Conservation (phyloP, 495 filamentous ascomycete species). For the Rhizodiscina lignyota region DNA sequence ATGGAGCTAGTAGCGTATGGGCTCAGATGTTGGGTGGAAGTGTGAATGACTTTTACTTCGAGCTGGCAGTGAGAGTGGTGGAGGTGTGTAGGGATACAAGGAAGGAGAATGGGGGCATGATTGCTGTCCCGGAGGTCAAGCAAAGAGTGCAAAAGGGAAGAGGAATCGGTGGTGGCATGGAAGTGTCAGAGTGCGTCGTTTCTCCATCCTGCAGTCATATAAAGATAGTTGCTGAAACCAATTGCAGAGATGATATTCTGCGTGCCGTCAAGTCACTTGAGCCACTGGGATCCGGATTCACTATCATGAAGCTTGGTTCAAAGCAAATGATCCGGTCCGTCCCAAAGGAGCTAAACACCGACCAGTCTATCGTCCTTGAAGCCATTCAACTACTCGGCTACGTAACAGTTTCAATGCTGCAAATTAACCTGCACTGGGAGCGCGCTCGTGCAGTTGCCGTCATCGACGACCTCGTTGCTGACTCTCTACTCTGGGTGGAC, state of each 20-base stretch:
- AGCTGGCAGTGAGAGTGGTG: conserved; percentile 82
- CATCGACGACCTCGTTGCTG: conserved; percentile 76
- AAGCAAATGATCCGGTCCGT: conserved; percentile 82
- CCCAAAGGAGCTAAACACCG: conserved; percentile 89
- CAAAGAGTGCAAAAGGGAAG: conserved; percentile 52
- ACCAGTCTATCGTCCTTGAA: conserved; percentile 85
- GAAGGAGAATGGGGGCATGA: conserved; percentile 80
- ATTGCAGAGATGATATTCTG: conserved; percentile 80
- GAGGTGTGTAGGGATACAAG: conserved; percentile 81
- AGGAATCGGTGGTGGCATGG: conserved; percentile 55
- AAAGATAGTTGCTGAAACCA: conserved; percentile 1
- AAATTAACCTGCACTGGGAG: conserved; percentile 79
- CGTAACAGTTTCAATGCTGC: conserved; percentile 81
- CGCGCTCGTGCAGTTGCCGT: conserved; percentile 71
- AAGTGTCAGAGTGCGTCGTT: conserved; percentile 45
- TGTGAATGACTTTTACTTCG: conserved; percentile 98
- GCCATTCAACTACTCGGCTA: conserved; percentile 73
- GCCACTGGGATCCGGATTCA: conserved; percentile 77
- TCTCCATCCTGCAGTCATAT: conserved; percentile 1
- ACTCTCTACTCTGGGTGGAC: conserved; percentile 91
- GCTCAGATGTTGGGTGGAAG: conserved; percentile 76
- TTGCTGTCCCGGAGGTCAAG: conserved; percentile 67
- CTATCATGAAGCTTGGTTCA: conserved; percentile 60
- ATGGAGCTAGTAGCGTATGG: conserved; percentile 51
- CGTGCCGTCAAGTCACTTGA: conserved; percentile 76